phyloP scores from a whole-genome alignment of 306 rosid genomes.

The Vachellia collinsii region DNA sequence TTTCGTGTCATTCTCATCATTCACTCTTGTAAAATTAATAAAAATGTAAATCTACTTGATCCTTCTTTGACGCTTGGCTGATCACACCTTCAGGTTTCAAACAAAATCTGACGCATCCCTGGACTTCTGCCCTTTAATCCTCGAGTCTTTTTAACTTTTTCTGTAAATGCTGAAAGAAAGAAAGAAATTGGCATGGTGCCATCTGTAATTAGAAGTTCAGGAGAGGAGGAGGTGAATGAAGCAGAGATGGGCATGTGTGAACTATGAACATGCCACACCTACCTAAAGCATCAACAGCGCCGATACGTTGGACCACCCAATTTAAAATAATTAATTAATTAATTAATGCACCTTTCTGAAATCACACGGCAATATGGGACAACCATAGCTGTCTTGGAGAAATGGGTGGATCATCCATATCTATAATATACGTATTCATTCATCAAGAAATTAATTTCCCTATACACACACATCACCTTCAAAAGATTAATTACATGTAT shows the following conservation, averaged over 20 bases:
- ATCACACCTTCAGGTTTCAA: too few relatives aligned
- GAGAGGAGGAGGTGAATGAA: background rate
- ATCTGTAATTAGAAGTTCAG: background rate
- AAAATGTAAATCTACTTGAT: too few relatives aligned
- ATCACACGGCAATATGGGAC: background rate
- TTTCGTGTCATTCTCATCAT: too few relatives aligned
- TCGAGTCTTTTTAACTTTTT: background rate
- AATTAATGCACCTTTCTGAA: background rate
- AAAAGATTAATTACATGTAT: background rate
- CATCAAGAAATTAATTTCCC: background rate
- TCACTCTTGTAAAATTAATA: too few relatives aligned
- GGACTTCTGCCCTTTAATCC: background rate
- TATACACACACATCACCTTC: background rate
- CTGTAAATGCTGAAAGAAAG: too few relatives aligned
- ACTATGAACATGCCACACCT: background rate
- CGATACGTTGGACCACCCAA: conserved; percentile 25
- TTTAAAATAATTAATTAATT: background rate
- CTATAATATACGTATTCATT: background rate
- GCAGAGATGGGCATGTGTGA: background rate
- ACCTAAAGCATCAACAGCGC: background rate
- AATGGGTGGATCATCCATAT: conserved; percentile 24
- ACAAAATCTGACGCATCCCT: background rate
- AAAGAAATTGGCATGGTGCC: background rate
- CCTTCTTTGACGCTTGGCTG: too few relatives aligned
- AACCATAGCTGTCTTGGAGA: background rate